Evolutionary conservation across 1,284 basidiomycete species (phyloP), one percentile per base, ranked within the genome.

Genomic region (Stereum hirsutum): DNA sequence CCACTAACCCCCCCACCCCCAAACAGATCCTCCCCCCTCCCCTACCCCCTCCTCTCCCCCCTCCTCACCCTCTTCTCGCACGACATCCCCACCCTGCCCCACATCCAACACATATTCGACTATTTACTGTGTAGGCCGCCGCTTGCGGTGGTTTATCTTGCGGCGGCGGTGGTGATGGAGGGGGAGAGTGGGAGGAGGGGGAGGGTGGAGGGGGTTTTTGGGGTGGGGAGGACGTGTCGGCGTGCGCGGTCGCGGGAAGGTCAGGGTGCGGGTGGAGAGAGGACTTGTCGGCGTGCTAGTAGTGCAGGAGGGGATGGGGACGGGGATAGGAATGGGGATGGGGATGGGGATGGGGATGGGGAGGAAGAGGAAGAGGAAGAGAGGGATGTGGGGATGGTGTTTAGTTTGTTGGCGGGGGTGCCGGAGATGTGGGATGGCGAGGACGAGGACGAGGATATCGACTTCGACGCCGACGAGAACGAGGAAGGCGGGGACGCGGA

Each of bases 11-110:
- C 19, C 39, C 33, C 15, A 45, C 46, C 19, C 12, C 7, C 12
- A 1, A 15, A 28, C 46, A 75, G 74, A 39, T 64, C 65, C 19
- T 73, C 82, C 0, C 79, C 83, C 0, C 65, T 91, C 2, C 90
- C 89, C 0, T 90, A 87, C 60, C 92, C 87, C 57, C 89, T 91
- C 0, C 73, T 97, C 6, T 89, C 91, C 10, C 91, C 93, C 66
- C 75, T 96, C 30, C 68, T 97, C 30, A 95, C 92, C 0, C 71
- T 96, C 24, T 89, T 96, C 61, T 83, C 92, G 5, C 93, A 97
- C 60, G 91, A 95, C 54, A 73, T 90, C 45, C 88, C 90, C 7
- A 87, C 84, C 1, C 70, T 94, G 19, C 72, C 81, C 2, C 75
- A 92, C 19, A 85, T 91, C 25, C 90, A 93, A 60, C 80, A 90